Percentiles rank a stretch among this genome's conserved stretches.
Evolutionary conservation across 2,329 filamentous ascomycete genomes (phyloP).

Genomic region (Aspergillus persii): DNA sequence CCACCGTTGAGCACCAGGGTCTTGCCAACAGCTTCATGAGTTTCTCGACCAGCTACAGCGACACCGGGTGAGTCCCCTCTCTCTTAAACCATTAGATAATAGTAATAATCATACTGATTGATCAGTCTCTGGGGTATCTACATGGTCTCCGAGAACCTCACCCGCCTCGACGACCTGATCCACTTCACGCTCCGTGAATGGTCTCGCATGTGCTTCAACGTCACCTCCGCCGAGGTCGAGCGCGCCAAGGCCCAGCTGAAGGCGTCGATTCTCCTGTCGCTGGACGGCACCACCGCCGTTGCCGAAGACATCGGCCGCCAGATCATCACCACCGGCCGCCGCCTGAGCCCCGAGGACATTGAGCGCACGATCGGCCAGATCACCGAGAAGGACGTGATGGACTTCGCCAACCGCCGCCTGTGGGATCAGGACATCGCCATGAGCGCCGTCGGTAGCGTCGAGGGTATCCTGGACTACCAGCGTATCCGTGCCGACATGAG

Average conservation of each 20-base stretch:
- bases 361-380: conserved; percentile 87
- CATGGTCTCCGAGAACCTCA: conserved; percentile 86
- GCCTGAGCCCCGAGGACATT: conserved; percentile 88
- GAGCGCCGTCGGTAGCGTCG: conserved; percentile 87
- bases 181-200: conserved; percentile 99
- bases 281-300: conserved; percentile 94
- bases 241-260: conserved; percentile 99
- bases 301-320: conserved; percentile 98
- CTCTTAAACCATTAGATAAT: background rate
- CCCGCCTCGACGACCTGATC: conserved; percentile 86
- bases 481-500: conserved; percentile 75
- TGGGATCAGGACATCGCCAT: conserved; percentile 98
- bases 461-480: conserved; percentile 64
- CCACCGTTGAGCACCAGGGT: conserved; percentile 88
- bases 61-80: conserved; percentile 75
- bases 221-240: conserved; percentile 88
- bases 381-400: conserved; percentile 94
- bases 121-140: conserved; percentile 98
- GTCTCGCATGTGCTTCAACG: conserved; percentile 88
- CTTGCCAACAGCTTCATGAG: conserved; percentile 99
- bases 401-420: conserved; percentile 88
- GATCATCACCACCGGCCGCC: conserved; percentile 93
- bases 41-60: conserved; percentile 99
- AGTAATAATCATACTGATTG: background rate
- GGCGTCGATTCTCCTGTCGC: conserved; percentile 92